Base-by-base conservation (phyloP, 179 eudicot genomes). In the Amaranthus tricolor region DNA sequence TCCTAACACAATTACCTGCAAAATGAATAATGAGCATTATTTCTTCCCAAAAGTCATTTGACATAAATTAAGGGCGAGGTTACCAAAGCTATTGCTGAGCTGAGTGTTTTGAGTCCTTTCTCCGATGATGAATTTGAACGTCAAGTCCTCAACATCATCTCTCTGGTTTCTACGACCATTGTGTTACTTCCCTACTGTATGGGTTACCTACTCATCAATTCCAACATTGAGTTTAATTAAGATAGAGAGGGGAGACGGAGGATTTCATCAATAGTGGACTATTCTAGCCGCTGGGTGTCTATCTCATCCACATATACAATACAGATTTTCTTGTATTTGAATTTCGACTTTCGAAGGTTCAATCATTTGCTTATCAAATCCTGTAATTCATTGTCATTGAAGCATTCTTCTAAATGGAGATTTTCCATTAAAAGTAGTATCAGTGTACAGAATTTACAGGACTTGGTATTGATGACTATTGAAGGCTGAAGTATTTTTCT, bases 261-360 rank as follows among this genome's bases (percentile, higher is more conserved):
- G 40, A 31, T 31, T 16, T 50, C 51, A 62, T 0, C 69, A 78
- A 81, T 81, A 81, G 84, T 78, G 15, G 45, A 52, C 17, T 66
- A 72, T 78, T 77, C 65, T 15, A 71, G 56, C 47, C n/a, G 31
- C 61, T 8, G 40, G 40, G 40, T 31, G 40, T 68, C 65, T 3
- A 45, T 60, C 24, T 66, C 76, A 20, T 21, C 73, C 7, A 54
- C 82, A 7, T 47, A 31, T 60, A 45, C 69, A 4, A 57, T 70
- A 14, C 62, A 74, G 9, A 15, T 72, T 50, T 64, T 70, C 15
- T 63, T 62, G 52, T 69, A 65, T 77, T 81, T 77, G 14, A 48
- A 71, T 31, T 62, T 77, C 52, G 62, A 56, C 14, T 72, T 44
- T 6, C 63, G 72, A 50, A 73, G 24, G 40, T 68, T 43, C n/a